These are phyloP conservation scores for Saccharomycopsis babjevae DNA, from an alignment of 805 yeast species.

Conservation along the genomic window DNA sequence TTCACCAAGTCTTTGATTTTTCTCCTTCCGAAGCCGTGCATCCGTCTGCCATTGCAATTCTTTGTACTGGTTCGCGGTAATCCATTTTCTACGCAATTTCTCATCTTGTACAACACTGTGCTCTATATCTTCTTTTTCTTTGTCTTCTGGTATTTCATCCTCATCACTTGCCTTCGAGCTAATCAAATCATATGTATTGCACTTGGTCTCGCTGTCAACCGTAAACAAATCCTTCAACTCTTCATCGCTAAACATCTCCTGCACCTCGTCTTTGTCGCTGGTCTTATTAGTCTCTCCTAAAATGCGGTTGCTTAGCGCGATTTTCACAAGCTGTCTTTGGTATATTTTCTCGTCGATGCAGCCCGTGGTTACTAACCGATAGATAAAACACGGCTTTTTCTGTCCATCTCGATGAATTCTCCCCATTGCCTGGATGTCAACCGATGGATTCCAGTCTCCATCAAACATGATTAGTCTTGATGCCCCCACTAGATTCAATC, in stretches of 20 bases:
- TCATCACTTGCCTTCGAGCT: conserved; percentile 25
- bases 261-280: neutral
- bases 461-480: conserved; percentile 67
- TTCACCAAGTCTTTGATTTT: neutral
- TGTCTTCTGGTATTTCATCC: neutral
- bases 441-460: conserved; percentile 95
- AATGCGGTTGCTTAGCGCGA: conserved; percentile 65
- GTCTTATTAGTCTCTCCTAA: conserved; percentile 28
- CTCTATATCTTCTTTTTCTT: neutral
- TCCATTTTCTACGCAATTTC: neutral
- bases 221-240: conserved; percentile 73
- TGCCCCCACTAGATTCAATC: conserved; percentile 84
- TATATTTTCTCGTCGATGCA: conserved; percentile 89
- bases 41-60: neutral
- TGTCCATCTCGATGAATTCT: conserved; percentile 94
- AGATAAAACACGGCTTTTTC: conserved; percentile 61
- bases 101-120: no score
- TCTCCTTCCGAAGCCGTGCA: neutral
- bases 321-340: conserved; percentile 83
- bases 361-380: conserved; percentile 78
- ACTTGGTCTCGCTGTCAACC: conserved; percentile 35
- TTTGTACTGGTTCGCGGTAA: neutral
- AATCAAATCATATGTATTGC: conserved; percentile 72
- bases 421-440: conserved; percentile 92
- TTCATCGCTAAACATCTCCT: conserved; percentile 44